Evolutionary conservation across 1,139 yeast genomes (phyloP).

Genomic region (Geotrichum carabidarum): DNA sequence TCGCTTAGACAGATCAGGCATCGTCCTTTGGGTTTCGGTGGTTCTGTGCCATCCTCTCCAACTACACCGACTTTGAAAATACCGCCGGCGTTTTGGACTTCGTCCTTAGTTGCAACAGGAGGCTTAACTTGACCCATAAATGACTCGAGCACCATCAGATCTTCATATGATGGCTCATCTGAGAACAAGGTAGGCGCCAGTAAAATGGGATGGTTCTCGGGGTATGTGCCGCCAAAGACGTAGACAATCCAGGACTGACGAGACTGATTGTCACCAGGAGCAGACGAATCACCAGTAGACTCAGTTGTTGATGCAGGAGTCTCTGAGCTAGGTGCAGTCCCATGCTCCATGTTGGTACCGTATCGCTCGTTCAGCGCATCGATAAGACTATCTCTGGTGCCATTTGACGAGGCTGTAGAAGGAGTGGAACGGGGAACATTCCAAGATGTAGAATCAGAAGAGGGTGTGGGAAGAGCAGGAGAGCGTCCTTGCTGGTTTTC

Average conservation of each 20-base stretch:
- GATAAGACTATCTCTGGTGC: constrained; percentile 15
- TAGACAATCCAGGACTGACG: constrained; percentile 48
- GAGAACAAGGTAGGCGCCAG: constrained; percentile 45
- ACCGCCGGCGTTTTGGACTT: constrained; percentile 42
- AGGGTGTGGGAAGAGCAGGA: background rate
- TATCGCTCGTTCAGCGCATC: constrained; percentile 16
- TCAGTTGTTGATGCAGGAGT: background rate
- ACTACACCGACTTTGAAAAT: constrained; percentile 24
- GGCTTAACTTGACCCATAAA: constrained; percentile 45
- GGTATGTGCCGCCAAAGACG: constrained; percentile 48
- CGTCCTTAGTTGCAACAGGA: constrained; percentile 42
- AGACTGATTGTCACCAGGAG: constrained; percentile 8
- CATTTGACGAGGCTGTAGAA: background rate
- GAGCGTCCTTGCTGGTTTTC: background rate
- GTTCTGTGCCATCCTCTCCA: constrained; percentile 20
- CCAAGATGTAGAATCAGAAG: background rate
- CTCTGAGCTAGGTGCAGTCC: background rate
- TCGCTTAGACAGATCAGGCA: constrained; percentile 51
- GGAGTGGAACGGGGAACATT: constrained; percentile 4
- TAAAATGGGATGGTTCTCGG: constrained; percentile 46
- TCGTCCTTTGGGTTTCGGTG: constrained; percentile 28
- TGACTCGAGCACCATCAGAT: constrained; percentile 42
- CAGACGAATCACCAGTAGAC: background rate
- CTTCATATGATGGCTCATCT: constrained; percentile 49
- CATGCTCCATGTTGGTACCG: constrained; percentile 1